These are phyloP conservation scores for Suillus clintonianus DNA, from an alignment of 768 basidiomycete species.

Conservation along the genomic window DNA sequence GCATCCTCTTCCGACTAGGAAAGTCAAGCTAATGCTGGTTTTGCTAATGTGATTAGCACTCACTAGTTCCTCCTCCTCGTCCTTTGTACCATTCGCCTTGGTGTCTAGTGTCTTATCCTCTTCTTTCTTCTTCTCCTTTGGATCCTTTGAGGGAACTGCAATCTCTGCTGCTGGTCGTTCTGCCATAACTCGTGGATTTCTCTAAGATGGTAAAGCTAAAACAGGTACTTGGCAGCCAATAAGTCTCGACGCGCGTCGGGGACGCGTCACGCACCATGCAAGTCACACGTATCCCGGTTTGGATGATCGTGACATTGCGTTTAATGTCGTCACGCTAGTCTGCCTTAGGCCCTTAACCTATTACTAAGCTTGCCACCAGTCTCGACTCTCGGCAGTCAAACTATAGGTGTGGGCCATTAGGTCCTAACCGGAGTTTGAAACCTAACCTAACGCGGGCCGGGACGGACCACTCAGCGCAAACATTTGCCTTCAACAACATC, in stretches of 20 bases:
- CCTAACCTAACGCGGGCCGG: no score
- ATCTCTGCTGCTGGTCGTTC: conserved; percentile 61
- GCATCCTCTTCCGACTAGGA: conserved; percentile 91
- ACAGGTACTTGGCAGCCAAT: conserved; percentile 29
- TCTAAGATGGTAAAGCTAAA: conserved; percentile 24
- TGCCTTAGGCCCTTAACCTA: no score
- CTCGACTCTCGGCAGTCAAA: no score
- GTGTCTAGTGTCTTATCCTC: conserved; percentile 46
- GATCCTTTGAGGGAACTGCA: conserved; percentile 71
- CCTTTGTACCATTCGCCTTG: conserved; percentile 54
- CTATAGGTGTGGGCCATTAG: no score
- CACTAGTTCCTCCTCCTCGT: conserved; percentile 75
- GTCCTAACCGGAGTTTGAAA: no score
- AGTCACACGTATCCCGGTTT: background rate
- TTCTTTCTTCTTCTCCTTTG: conserved; percentile 63
- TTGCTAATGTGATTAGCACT: conserved; percentile 32
- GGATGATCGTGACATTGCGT: background rate
- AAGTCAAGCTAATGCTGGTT: conserved; percentile 12
- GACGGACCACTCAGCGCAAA: no score
- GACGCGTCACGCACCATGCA: background rate
- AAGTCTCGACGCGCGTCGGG: conserved; percentile 4
- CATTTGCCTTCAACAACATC: no score
- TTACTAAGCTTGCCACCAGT: no score
- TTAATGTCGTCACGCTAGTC: background rate
- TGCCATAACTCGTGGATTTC: conserved; percentile 44